Percentiles rank a stretch among this genome's conserved stretches.
Evolutionary conservation across 1,284 basidiomycete species (phyloP).

Genomic region (Puccinia hordei): DNA sequence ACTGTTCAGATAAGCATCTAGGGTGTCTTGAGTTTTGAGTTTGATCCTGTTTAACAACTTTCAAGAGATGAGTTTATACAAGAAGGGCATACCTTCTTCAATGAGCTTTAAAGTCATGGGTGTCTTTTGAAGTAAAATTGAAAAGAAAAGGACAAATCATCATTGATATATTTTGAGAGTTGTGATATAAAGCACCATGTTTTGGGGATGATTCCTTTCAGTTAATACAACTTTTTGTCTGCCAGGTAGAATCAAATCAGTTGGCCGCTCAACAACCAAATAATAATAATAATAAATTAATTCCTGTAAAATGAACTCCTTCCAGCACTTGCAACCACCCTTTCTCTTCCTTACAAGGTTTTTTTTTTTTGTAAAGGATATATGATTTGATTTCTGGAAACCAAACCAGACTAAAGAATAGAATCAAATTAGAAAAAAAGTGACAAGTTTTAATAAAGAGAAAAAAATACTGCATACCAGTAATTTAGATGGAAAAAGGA

Average conservation of each 20-base stretch:
- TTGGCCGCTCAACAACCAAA: no score
- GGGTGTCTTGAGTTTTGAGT: neutral
- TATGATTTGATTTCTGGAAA: no score
- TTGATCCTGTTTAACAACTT: neutral
- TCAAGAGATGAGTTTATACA: slow-evolving; percentile 4
- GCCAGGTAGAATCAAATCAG: no score
- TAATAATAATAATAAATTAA: no score
- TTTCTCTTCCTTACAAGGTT: neutral
- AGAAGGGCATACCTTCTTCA: neutral
- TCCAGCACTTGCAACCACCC: neutral
- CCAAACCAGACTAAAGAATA: no score
- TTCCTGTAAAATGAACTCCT: neutral
- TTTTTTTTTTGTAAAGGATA: no score
- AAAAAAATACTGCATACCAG: no score
- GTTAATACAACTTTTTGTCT: neutral
- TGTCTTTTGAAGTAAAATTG: neutral
- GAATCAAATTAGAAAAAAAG: no score
- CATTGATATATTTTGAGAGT: neutral
- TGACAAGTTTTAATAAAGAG: no score
- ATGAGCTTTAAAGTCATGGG: neutral
- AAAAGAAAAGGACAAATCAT: no score
- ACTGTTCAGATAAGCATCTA: neutral
- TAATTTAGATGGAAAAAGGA: no score
- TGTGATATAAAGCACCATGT: neutral
- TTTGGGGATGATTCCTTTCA: neutral